Percentiles rank a stretch among this genome's conserved stretches.
phyloP scores from a whole-genome alignment of 2,329 filamentous ascomycete genomes.

The Graphiopsis chlorocephala region DNA sequence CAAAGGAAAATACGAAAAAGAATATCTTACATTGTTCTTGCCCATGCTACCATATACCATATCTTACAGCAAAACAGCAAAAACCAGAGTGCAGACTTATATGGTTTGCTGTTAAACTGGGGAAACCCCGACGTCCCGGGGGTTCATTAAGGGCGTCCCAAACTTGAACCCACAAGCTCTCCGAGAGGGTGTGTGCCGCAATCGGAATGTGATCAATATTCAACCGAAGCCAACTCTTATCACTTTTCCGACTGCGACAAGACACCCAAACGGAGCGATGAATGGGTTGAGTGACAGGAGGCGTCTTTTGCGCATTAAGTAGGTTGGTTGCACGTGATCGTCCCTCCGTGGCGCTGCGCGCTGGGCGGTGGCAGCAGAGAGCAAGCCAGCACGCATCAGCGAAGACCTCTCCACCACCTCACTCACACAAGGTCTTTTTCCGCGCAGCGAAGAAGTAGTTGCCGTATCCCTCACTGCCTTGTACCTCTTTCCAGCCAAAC shows the following conservation, averaged over 20 bases:
- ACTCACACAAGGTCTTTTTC: conserved; percentile 39
- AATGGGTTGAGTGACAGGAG: not conserved
- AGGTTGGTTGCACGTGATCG: not conserved
- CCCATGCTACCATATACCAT: not conserved
- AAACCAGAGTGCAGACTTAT: not conserved
- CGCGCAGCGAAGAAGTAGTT: conserved; percentile 95
- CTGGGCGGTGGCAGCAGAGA: not conserved
- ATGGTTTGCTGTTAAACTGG: not conserved
- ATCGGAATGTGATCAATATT: not conserved
- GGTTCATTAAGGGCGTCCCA: not conserved
- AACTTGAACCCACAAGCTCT: not conserved
- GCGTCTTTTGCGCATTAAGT: not conserved
- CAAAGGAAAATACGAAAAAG: too few relatives aligned
- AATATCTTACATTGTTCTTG: not conserved
- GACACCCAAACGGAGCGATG: not conserved
- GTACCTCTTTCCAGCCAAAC: conserved; percentile 81
- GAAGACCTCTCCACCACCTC: not conserved
- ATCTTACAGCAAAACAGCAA: not conserved
- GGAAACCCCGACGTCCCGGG: not conserved
- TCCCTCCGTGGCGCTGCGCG: not conserved
- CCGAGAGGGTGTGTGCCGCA: not conserved
- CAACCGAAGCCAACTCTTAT: not conserved
- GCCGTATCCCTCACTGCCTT: conserved; percentile 77
- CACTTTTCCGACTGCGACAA: not conserved
- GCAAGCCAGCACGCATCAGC: not conserved